Evolutionary conservation across 768 basidiomycete genomes (phyloP).

Genomic region (Plicaturopsis crispa): DNA sequence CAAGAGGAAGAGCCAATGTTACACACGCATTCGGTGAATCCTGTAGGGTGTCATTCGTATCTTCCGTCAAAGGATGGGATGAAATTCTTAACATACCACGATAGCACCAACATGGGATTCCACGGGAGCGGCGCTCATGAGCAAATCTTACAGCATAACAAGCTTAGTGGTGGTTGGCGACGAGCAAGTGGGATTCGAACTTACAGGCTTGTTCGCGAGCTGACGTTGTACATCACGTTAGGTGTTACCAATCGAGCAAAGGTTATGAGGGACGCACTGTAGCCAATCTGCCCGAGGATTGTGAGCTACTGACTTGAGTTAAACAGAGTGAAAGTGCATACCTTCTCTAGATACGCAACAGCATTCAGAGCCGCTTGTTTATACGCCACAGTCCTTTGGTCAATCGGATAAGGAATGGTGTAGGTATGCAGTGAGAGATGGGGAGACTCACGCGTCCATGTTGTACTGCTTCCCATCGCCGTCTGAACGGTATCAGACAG

Average conservation of each 20-base stretch:
- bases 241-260: neutral
- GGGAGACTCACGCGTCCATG: conserved; percentile 57
- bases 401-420: neutral
- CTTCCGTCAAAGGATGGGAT: neutral
- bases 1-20: conserved; percentile 66
- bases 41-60: conserved; percentile 20
- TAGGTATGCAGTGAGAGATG: neutral
- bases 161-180: no score
- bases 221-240: conserved; percentile 13
- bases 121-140: conserved; percentile 62
- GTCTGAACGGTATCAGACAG: conserved; percentile 26
- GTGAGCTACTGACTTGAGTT: no score
- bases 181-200: no score
- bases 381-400: conserved; percentile 60
- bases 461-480: conserved; percentile 70
- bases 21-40: conserved; percentile 78
- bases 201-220: conserved; percentile 73
- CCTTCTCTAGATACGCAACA: conserved; percentile 67
- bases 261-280: conserved; percentile 45
- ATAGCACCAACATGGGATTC: conserved; percentile 66
- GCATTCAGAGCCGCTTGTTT: conserved; percentile 76
- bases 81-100: conserved; percentile 39
- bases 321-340: no score
- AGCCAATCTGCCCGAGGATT: conserved; percentile 46
- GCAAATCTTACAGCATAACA: no score